These are phyloP conservation scores for Oryza nivara DNA, from an alignment of 176 grass and related monocot species.

Conservation along the genomic window DNA sequence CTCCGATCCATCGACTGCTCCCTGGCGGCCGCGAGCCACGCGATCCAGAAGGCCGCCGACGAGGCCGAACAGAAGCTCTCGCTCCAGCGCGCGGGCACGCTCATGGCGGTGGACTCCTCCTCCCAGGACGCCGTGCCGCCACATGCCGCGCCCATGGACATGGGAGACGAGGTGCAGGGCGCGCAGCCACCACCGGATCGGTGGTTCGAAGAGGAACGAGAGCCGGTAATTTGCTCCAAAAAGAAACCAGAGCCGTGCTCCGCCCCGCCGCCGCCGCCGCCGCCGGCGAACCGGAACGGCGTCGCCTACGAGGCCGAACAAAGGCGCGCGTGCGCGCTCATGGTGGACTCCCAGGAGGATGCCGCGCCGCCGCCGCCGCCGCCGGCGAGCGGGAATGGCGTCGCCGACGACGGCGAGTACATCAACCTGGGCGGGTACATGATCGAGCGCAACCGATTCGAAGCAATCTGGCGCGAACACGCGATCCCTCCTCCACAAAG, in stretches of 20 bases:
- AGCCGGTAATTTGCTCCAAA: no score
- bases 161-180: no score
- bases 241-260: neutral
- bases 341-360: no score
- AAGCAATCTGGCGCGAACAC: conserved; percentile 38
- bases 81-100: no score
- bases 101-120: neutral
- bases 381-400: neutral
- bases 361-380: neutral
- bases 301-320: no score
- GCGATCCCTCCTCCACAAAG: conserved; percentile 13
- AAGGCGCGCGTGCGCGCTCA: no score
- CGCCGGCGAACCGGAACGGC: no score
- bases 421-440: conserved; percentile 8
- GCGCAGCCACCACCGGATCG: no score
- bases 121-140: neutral
- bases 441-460: conserved; percentile 47
- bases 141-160: no score
- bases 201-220: no score
- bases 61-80: neutral
- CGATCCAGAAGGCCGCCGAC: conserved; percentile 15
- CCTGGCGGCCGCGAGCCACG: neutral
- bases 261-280: neutral
- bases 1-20: conserved; percentile 28
- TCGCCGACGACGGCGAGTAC: neutral